Conservation (phyloP, 2,329 filamentous ascomycete genomes). For the Epichloe festucae region DNA sequence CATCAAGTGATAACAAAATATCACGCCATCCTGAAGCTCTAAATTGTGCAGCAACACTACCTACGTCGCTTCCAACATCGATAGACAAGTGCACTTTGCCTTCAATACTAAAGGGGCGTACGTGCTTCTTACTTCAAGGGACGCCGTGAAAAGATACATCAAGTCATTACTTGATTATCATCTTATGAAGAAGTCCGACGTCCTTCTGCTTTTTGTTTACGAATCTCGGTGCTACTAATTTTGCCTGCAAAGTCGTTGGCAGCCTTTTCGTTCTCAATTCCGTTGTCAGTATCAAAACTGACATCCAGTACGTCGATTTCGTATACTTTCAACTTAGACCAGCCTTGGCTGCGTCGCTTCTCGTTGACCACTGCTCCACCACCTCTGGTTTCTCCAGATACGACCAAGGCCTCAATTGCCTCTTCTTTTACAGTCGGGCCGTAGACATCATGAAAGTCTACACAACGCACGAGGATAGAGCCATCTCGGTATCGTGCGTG, state of each 20-base stretch:
- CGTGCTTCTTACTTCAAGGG: no score
- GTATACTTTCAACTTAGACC: slow-evolving; percentile 64
- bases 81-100: no score
- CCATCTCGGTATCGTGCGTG: slow-evolving; percentile 44
- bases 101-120: no score
- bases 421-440: slow-evolving; percentile 82
- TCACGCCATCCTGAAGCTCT: no score
- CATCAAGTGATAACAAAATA: no score
- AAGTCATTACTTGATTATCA: no score
- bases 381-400: slow-evolving; percentile 76
- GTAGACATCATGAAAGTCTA: slow-evolving; percentile 76
- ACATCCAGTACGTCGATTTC: slow-evolving; percentile 82
- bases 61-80: no score
- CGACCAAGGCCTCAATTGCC: slow-evolving; percentile 64
- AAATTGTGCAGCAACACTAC: no score
- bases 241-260: slow-evolving; percentile 62
- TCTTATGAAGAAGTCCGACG: neutral
- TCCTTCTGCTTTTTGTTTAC: slow-evolving; percentile 25
- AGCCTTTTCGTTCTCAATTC: slow-evolving; percentile 22
- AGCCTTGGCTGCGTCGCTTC: slow-evolving; percentile 63
- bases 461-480: slow-evolving; percentile 57
- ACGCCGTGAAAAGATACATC: no score
- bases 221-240: slow-evolving; percentile 83
- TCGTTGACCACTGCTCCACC: slow-evolving; percentile 80
- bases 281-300: slow-evolving; percentile 24